Percentiles rank a stretch among this genome's conserved stretches.
Conservation (phyloP, 352 stramenopile genomes). For the Phytophthora hybrid region DNA sequence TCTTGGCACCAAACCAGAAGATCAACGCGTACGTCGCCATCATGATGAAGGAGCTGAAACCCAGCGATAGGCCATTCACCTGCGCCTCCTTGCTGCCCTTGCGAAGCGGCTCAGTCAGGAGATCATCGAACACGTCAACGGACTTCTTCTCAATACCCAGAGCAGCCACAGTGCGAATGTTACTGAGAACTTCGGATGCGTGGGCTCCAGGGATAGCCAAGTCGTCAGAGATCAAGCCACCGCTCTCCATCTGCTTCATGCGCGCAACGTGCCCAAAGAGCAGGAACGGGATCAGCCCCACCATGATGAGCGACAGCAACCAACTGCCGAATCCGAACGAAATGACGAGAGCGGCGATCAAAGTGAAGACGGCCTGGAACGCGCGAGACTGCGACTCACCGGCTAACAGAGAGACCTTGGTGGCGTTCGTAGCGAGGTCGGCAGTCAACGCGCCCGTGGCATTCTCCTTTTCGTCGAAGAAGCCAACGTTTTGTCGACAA, state of each 20-base stretch:
- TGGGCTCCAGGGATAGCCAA: slow-evolving; percentile 43
- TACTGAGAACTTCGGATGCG: slow-evolving; percentile 54
- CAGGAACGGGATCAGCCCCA: slow-evolving; percentile 5
- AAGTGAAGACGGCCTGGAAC: slow-evolving; percentile 53
- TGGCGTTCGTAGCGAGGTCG: slow-evolving; percentile 60
- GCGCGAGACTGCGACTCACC: slow-evolving; percentile 54
- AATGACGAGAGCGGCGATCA: slow-evolving; percentile 58
- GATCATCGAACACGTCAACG: slow-evolving; percentile 30
- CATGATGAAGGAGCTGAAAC: slow-evolving; percentile 71
- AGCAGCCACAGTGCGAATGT: slow-evolving; percentile 57
- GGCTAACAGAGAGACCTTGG: slow-evolving; percentile 48
- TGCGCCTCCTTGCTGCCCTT: slow-evolving; percentile 43
- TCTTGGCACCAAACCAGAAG: slow-evolving; percentile 70
- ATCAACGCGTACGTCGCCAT: slow-evolving; percentile 61
- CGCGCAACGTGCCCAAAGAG: neutral
- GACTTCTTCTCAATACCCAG: slow-evolving; percentile 46
- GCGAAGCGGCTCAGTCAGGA: slow-evolving; percentile 38
- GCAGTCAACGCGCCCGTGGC: slow-evolving; percentile 62
- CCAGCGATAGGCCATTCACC: slow-evolving; percentile 57
- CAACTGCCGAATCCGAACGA: slow-evolving; percentile 71
- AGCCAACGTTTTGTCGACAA: slow-evolving; percentile 57
- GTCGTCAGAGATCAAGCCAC: slow-evolving; percentile 26
- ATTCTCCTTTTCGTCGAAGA: slow-evolving; percentile 78
- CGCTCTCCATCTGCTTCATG: slow-evolving; percentile 33
- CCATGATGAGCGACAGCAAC: slow-evolving; percentile 32